phyloP scores from a whole-genome alignment of 2,329 filamentous ascomycete genomes.

The Hypoxylon sp. region DNA sequence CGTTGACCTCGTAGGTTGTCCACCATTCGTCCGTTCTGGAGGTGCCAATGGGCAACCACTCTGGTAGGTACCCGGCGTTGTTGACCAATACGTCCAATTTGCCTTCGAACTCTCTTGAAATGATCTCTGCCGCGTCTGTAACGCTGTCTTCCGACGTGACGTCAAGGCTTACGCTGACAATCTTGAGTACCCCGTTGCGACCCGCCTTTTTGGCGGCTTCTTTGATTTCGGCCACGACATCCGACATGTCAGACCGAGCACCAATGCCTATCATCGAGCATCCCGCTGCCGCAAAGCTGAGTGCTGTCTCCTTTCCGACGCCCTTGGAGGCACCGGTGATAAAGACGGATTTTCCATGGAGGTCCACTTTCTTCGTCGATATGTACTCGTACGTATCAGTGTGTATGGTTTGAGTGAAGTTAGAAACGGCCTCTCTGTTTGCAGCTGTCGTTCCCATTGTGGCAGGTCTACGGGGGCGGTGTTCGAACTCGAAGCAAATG shows the following conservation, averaged over 20 bases:
- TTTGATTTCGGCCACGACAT: conserved; percentile 55
- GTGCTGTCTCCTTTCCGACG: conserved; percentile 61
- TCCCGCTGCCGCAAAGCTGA: conserved; percentile 64
- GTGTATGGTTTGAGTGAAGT: conserved; percentile 41
- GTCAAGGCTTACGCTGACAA: conserved; percentile 53
- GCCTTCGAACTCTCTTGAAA: conserved; percentile 45
- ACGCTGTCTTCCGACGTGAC: conserved; percentile 53
- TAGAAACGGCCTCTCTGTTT: conserved; percentile 20
- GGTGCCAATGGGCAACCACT: conserved; percentile 47
- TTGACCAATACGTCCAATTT: conserved; percentile 56
- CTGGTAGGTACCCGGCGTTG: conserved; percentile 57
- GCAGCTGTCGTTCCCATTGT: conserved; percentile 22
- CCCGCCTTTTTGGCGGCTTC: conserved; percentile 50
- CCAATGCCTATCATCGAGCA: conserved; percentile 62
- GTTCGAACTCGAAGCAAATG: neutral
- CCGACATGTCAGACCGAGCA: conserved; percentile 62
- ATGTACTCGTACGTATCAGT: conserved; percentile 53
- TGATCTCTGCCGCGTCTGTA: conserved; percentile 49
- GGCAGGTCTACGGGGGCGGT: neutral
- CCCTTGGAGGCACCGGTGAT: conserved; percentile 65
- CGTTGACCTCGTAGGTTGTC: conserved; percentile 48
- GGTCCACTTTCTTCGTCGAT: conserved; percentile 41
- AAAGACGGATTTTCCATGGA: conserved; percentile 54
- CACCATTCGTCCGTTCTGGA: conserved; percentile 46
- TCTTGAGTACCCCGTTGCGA: conserved; percentile 45